These are phyloP conservation scores for Capsicum rhomboideum DNA, from an alignment of 257 asterid genomes.

Conservation along the genomic window DNA sequence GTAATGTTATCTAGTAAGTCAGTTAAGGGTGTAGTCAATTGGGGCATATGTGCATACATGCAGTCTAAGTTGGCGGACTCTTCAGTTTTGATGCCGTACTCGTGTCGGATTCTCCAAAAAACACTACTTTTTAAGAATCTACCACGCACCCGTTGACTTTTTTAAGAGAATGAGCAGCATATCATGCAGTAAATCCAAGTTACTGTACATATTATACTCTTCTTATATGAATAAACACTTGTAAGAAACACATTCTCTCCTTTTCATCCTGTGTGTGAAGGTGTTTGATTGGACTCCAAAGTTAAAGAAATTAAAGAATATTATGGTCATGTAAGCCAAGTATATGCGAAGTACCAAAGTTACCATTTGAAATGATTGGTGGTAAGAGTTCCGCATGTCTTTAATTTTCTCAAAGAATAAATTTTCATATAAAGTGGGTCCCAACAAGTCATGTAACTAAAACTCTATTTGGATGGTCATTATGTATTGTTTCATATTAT, in stretches of 20 bases:
- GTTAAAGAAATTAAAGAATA: neutral
- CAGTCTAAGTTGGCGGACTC: no score
- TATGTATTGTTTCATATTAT: no score
- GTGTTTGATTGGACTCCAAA: neutral
- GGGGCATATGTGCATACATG: neutral
- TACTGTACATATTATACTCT: neutral
- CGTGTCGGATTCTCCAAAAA: no score
- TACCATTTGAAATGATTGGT: neutral
- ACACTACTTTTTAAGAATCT: no score
- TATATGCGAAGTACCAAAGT: no score
- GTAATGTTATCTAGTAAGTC: neutral
- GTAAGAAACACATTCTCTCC: neutral
- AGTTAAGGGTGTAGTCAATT: neutral
- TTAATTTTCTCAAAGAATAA: neutral
- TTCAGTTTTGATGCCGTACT: no score
- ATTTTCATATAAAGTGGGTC: neutral
- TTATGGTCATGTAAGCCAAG: neutral
- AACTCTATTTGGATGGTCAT: no score
- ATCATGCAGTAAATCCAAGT: neutral
- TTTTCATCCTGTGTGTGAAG: neutral
- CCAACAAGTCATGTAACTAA: neutral
- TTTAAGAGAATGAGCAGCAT: no score
- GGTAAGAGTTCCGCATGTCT: no score
- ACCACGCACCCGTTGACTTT: no score
- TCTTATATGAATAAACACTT: neutral